Percentiles rank a stretch among this genome's conserved stretches.
phyloP scores from a whole-genome alignment of 345 rosid species.

The rapeseed (Brassica napus) region DNA sequence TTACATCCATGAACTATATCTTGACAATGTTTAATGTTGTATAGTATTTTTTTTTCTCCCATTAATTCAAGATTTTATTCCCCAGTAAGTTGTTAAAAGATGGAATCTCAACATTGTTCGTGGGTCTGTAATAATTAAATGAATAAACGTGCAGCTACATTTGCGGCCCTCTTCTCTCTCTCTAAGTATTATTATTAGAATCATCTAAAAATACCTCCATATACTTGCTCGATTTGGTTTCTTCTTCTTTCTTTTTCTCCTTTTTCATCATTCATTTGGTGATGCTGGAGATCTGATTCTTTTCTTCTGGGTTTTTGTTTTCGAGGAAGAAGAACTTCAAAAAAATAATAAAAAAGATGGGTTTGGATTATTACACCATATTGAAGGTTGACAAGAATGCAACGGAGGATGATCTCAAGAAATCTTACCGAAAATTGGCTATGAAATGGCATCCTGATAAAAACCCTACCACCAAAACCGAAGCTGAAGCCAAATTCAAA shows the following conservation, averaged over 20 bases:
- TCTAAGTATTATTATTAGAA: conserved; percentile 22
- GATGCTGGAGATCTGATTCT: conserved; percentile 23
- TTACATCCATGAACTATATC: neutral
- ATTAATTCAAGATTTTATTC: neutral
- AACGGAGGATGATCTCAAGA: conserved; percentile 90
- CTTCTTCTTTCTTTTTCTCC: neutral
- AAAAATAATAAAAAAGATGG: conserved; percentile 45
- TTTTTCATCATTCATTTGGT: neutral
- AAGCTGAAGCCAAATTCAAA: conserved; percentile 94
- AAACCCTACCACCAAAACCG: conserved; percentile 74
- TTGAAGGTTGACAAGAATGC: conserved; percentile 76
- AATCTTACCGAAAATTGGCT: conserved; percentile 80
- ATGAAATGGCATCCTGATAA: conserved; percentile 99
- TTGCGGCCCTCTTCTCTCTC: conserved; percentile 13
- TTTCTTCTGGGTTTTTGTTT: conserved; percentile 18
- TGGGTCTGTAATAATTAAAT: neutral
- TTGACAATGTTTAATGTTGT: neutral
- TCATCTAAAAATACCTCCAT: conserved; percentile 19
- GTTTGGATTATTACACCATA: conserved; percentile 77
- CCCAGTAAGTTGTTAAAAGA: neutral
- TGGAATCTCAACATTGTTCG: neutral
- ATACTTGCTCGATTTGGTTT: neutral
- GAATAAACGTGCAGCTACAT: neutral
- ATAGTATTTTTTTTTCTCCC: neutral
- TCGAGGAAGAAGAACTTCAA: neutral